Conservation (phyloP, 2,329 filamentous ascomycete genomes). For the Clarireedia homoeocarpa region DNA sequence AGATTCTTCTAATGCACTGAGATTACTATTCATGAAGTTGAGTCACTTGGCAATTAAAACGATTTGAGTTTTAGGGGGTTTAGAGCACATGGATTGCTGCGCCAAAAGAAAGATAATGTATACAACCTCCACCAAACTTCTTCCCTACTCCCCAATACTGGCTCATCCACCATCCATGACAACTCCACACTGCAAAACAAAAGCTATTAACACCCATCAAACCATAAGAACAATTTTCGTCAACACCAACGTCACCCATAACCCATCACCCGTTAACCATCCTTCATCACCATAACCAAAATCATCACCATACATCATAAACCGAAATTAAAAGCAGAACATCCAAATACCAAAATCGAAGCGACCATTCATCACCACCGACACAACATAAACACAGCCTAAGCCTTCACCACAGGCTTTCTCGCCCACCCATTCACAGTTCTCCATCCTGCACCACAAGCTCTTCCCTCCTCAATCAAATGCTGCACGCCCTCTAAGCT, state of each 20-base stretch:
- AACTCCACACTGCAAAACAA: not conserved
- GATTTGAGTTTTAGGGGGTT: not conserved
- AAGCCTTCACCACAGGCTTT: slow-evolving; percentile 41
- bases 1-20: too few relatives aligned
- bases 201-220: not conserved
- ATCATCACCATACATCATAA: not conserved
- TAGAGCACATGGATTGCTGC: slow-evolving; percentile 6
- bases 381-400: not conserved
- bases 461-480: slow-evolving; percentile 56
- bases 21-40: too few relatives aligned
- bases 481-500: slow-evolving; percentile 52
- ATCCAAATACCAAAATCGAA: not conserved
- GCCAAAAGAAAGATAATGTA: slow-evolving; percentile 6
- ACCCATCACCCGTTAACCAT: not conserved
- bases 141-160: not conserved
- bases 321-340: not conserved
- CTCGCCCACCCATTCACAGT: slow-evolving; percentile 55
- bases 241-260: not conserved
- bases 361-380: not conserved
- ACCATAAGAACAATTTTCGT: not conserved
- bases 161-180: not conserved
- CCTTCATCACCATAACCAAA: not conserved
- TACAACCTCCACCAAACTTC: slow-evolving; percentile 2
- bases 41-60: not conserved
- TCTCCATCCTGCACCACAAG: slow-evolving; percentile 51